phyloP scores from a whole-genome alignment of 306 rosid species.

The Quercus mongolica region DNA sequence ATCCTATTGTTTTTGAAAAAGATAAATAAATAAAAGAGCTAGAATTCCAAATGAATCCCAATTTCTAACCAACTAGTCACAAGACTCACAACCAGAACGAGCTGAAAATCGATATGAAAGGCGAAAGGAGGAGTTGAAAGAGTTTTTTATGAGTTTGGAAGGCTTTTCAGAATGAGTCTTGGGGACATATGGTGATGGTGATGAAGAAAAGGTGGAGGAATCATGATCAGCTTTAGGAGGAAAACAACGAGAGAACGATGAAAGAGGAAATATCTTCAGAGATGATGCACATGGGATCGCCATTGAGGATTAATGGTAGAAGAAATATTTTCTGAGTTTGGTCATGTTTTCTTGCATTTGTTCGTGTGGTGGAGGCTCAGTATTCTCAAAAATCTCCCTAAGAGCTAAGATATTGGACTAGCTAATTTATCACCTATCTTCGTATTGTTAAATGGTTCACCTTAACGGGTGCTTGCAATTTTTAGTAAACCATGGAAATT shows the following conservation, averaged over 20 bases:
- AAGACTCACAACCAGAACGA: background rate
- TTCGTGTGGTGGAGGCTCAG: no score
- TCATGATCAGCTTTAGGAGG: background rate
- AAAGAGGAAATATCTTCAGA: background rate
- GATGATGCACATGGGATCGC: background rate
- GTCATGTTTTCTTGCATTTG: no score
- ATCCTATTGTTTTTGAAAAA: no score
- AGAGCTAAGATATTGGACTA: no score
- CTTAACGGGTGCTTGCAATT: no score
- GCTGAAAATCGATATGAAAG: conserved; percentile 29
- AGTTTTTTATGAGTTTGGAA: background rate
- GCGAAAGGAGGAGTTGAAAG: background rate
- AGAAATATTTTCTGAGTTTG: no score
- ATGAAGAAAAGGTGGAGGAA: background rate
- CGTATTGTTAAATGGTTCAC: no score
- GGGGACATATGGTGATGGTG: background rate
- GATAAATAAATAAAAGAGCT: background rate
- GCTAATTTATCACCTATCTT: no score
- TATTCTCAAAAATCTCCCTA: no score
- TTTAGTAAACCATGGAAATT: no score
- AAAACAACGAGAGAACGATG: background rate
- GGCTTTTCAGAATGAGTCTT: background rate
- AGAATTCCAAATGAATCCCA: background rate
- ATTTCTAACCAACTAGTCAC: background rate
- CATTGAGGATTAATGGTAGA: background rate